phyloP scores from a whole-genome alignment of 306 rosid genomes.

The Trichosanthes cucumerina region DNA sequence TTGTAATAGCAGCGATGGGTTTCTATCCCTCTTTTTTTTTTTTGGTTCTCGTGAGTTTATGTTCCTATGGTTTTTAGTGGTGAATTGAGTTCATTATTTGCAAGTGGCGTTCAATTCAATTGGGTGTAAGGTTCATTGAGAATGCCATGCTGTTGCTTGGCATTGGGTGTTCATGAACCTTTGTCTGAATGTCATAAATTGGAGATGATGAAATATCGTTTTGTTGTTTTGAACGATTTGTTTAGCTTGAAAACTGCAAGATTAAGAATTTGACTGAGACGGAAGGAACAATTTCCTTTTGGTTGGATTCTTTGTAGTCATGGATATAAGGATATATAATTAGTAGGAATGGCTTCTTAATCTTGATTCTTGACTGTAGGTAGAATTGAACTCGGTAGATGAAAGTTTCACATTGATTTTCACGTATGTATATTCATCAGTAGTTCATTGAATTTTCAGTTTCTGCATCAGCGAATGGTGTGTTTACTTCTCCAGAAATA shows the following conservation, averaged over 20 bases:
- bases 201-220: not conserved
- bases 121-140: not conserved
- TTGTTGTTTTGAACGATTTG: not conserved
- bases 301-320: not conserved
- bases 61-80: not conserved
- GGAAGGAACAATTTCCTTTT: not conserved
- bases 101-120: not conserved
- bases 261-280: not conserved
- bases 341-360: not conserved
- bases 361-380: not conserved
- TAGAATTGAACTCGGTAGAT: not conserved
- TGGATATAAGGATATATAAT: not conserved
- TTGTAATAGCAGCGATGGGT: not conserved
- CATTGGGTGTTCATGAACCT: not conserved
- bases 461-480: slow-evolving; percentile 59
- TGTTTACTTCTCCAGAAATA: slow-evolving; percentile 60
- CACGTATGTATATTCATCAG: not conserved
- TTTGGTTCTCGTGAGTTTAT: not conserved
- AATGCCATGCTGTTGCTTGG: not conserved
- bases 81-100: not conserved
- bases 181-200: not conserved
- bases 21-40: not conserved
- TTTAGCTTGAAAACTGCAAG: not conserved
- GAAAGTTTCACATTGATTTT: not conserved
- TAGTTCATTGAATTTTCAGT: slow-evolving; percentile 35